Percentiles rank a stretch among this genome's conserved stretches.
Evolutionary conservation across 345 rosid genomes (phyloP).

Genomic region (Aquilaria sinensis): DNA sequence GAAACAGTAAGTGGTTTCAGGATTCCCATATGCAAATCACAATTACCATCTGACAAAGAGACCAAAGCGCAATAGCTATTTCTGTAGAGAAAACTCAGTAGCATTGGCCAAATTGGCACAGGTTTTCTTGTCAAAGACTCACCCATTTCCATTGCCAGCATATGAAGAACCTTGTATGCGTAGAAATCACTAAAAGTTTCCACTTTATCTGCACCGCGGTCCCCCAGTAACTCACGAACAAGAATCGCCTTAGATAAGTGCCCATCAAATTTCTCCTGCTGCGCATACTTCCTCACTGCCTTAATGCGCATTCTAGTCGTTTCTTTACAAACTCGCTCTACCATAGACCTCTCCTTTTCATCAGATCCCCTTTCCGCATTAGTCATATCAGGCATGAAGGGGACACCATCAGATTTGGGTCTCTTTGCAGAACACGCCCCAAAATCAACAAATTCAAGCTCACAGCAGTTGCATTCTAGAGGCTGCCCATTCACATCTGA

Average conservation of each 20-base stretch:
- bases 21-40: conserved; percentile 40
- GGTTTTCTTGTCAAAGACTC: conserved; percentile 31
- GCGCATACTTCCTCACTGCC: conserved; percentile 39
- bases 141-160: conserved; percentile 47
- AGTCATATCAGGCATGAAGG: conserved; percentile 13
- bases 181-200: conserved; percentile 39
- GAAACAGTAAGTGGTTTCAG: conserved; percentile 75
- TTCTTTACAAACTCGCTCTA: conserved; percentile 33
- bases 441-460: conserved; percentile 46
- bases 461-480: conserved; percentile 68
- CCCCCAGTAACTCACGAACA: conserved; percentile 32
- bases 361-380: conserved; percentile 12
- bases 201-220: conserved; percentile 20
- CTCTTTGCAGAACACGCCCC: conserved; percentile 7
- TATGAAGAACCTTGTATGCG: conserved; percentile 51
- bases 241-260: conserved; percentile 36
- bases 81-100: conserved; percentile 65
- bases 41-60: conserved; percentile 44
- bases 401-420: conserved; percentile 9
- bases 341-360: conserved; percentile 19
- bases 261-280: conserved; percentile 28
- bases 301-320: conserved; percentile 34
- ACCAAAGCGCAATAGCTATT: conserved; percentile 63
- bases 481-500: conserved; percentile 62
- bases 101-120: conserved; percentile 64